phyloP scores from a whole-genome alignment of 192 early-diverging fungal species.

The Coemansia sp. region DNA sequence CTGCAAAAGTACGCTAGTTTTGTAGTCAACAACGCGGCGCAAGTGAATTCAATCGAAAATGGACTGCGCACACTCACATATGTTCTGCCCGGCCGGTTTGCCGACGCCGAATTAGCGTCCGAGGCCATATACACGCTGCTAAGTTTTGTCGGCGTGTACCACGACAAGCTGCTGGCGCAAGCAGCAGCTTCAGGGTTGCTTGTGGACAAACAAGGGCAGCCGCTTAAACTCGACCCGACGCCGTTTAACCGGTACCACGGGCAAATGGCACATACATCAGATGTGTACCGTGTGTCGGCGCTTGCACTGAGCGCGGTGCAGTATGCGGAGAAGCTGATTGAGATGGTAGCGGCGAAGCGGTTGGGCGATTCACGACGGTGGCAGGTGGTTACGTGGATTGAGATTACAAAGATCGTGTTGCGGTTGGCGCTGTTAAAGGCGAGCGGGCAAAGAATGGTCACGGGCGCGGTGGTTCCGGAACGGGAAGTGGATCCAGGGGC shows the following conservation, averaged over 20 bases:
- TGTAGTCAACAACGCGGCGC: slow-evolving; percentile 83
- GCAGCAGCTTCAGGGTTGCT: slow-evolving; percentile 42
- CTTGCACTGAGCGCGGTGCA: slow-evolving; percentile 70
- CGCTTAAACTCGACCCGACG: slow-evolving; percentile 20
- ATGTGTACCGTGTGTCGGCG: slow-evolving; percentile 59
- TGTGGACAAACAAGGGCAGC: slow-evolving; percentile 31
- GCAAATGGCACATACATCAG: slow-evolving; percentile 52
- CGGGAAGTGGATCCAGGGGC: slow-evolving; percentile 50
- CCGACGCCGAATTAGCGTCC: slow-evolving; percentile 88
- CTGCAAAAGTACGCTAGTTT: slow-evolving; percentile 79
- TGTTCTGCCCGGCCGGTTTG: slow-evolving; percentile 89
- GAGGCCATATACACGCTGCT: slow-evolving; percentile 81
- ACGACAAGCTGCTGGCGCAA: slow-evolving; percentile 70
- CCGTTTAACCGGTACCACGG: slow-evolving; percentile 77
- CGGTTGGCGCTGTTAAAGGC: slow-evolving; percentile 36
- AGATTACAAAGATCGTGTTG: slow-evolving; percentile 63
- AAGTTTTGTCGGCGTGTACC: slow-evolving; percentile 79
- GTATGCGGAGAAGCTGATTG: slow-evolving; percentile 68
- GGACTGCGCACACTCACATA: slow-evolving; percentile 85
- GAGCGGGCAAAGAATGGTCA: slow-evolving; percentile 46
- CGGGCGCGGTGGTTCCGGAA: slow-evolving; percentile 41
- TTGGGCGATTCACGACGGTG: slow-evolving; percentile 62
- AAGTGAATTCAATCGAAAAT: slow-evolving; percentile 86
- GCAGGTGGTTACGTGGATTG: slow-evolving; percentile 64
- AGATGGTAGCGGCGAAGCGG: slow-evolving; percentile 74